phyloP scores from a whole-genome alignment of 345 rosid species.

The Salix koriyanagi region DNA sequence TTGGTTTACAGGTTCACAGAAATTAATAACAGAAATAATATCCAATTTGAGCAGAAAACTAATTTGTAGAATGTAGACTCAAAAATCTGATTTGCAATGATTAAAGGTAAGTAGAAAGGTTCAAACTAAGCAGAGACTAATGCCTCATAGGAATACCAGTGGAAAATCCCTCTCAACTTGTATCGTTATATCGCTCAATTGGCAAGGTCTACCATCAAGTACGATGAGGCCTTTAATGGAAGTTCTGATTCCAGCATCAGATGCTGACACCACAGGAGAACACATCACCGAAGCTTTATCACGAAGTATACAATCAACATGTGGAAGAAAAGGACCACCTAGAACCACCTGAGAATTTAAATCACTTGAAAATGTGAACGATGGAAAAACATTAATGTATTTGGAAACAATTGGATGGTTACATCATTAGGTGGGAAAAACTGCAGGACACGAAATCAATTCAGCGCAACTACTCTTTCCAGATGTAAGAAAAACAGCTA shows the following conservation, averaged over 20 bases:
- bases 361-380: slow-evolving; percentile 2
- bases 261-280: slow-evolving; percentile 57
- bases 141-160: slow-evolving; percentile 39
- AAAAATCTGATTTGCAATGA: not conserved
- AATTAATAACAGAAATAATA: not conserved
- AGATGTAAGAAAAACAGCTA: too few species aligned
- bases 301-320: slow-evolving; percentile 56
- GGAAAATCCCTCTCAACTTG: slow-evolving; percentile 39
- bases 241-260: slow-evolving; percentile 46
- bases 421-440: too few species aligned
- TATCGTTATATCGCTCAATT: slow-evolving; percentile 56
- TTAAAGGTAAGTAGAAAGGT: not conserved
- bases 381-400: not conserved
- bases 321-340: slow-evolving; percentile 90
- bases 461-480: too few species aligned
- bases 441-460: too few species aligned
- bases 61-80: not conserved
- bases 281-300: slow-evolving; percentile 54
- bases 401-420: too few species aligned
- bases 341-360: slow-evolving; percentile 47
- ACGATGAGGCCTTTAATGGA: slow-evolving; percentile 42
- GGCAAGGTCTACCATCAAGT: slow-evolving; percentile 45
- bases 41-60: not conserved
- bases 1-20: not conserved
- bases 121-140: not conserved